These are phyloP conservation scores for Microbotryum lychnidis-dioicae DNA, from an alignment of 1,284 basidiomycete species.

Conservation along the genomic window DNA sequence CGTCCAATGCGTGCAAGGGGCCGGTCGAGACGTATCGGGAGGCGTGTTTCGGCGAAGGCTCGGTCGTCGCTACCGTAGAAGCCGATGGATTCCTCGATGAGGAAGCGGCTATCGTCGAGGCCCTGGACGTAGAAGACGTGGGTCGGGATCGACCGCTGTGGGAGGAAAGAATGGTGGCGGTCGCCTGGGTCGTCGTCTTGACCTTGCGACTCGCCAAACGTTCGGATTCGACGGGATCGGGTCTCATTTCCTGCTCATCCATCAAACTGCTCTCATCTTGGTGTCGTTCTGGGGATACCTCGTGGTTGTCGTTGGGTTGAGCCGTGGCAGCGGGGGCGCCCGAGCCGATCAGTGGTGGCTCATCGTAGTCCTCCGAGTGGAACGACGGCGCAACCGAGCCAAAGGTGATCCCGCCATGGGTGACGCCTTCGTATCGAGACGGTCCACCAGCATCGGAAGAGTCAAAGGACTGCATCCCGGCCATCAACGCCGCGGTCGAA, in stretches of 20 bases:
- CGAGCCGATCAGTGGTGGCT: neutral
- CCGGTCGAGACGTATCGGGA: neutral
- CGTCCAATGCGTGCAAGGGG: neutral
- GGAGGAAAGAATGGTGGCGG: too few species aligned
- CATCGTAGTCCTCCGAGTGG: constrained; percentile 4
- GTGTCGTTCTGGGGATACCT: neutral
- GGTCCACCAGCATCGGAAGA: neutral
- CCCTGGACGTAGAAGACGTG: neutral
- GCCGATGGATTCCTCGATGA: neutral
- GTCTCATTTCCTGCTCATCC: neutral
- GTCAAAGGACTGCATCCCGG: constrained; percentile 7
- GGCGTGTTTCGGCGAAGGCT: neutral
- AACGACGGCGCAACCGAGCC: constrained; percentile 2
- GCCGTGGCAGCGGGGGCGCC: neutral
- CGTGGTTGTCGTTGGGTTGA: neutral
- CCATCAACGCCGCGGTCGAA: neutral
- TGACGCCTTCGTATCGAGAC: neutral
- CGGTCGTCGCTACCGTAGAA: neutral
- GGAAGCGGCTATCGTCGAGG: neutral
- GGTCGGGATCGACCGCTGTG: neutral
- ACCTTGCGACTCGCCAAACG: neutral
- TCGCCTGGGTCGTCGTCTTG: neutral
- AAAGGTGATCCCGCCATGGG: constrained; percentile 1
- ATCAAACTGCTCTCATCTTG: neutral
- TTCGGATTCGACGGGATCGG: neutral